These are phyloP conservation scores for Aspergillus sojae DNA, from an alignment of 2,329 filamentous ascomycete species.

Conservation along the genomic window DNA sequence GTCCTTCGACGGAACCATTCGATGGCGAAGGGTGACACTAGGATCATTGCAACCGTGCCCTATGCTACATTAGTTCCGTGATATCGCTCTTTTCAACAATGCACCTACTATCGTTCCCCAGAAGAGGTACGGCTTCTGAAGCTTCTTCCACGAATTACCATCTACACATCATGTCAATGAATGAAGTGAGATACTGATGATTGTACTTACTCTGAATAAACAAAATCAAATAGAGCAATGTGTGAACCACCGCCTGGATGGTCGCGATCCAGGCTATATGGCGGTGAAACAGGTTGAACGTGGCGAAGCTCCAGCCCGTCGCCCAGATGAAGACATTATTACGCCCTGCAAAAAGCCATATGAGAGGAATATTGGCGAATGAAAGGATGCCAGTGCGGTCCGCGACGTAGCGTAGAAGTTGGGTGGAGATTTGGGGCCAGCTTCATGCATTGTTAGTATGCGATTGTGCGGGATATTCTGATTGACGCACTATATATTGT, in stretches of 20 bases:
- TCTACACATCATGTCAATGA: slow-evolving; percentile 13
- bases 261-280: slow-evolving; percentile 67
- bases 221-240: slow-evolving; percentile 58
- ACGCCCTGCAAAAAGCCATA: slow-evolving; percentile 68
- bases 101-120: slow-evolving; percentile 33
- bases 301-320: slow-evolving; percentile 69
- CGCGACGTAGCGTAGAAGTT: slow-evolving; percentile 59
- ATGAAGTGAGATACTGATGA: neutral
- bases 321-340: slow-evolving; percentile 69
- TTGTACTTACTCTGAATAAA: slow-evolving; percentile 28
- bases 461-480: neutral
- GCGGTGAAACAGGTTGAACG: slow-evolving; percentile 69
- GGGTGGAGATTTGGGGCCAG: slow-evolving; percentile 33
- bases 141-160: slow-evolving; percentile 28
- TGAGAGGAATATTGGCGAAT: slow-evolving; percentile 63
- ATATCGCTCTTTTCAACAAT: neutral
- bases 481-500: slow-evolving; percentile 50
- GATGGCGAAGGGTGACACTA: slow-evolving; percentile 48
- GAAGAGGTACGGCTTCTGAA: slow-evolving; percentile 32
- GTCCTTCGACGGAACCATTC: slow-evolving; percentile 48
- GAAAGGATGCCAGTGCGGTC: slow-evolving; percentile 67
- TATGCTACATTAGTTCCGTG: slow-evolving; percentile 10
- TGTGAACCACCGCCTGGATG: slow-evolving; percentile 64
- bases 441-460: slow-evolving; percentile 21
- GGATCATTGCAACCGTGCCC: slow-evolving; percentile 43